Conservation (phyloP, 306 rosid species). For the Abrus precatorius region DNA sequence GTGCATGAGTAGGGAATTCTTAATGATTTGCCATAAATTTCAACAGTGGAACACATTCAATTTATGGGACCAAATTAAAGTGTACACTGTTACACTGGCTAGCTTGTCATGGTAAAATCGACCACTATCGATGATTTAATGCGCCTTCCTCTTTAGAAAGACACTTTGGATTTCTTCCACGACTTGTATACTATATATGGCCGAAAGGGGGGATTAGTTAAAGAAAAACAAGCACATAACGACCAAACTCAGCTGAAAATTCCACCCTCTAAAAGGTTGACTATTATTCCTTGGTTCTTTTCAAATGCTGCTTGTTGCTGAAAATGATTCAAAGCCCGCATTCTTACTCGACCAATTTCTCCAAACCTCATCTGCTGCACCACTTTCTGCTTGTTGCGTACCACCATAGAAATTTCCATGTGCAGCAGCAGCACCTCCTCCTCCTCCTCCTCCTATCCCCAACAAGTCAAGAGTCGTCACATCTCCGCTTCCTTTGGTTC, state of each 20-base stretch:
- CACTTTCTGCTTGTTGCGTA: constrained; percentile 43
- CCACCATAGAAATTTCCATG: constrained; percentile 59
- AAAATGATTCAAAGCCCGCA: constrained; percentile 65
- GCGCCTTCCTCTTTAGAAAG: constrained; percentile 41
- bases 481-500: constrained; percentile 54
- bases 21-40: constrained; percentile 12
- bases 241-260: constrained; percentile 23
- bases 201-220: constrained; percentile 7
- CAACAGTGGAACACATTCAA: constrained; percentile 22
- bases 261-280: not conserved
- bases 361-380: constrained; percentile 60
- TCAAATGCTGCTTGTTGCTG: constrained; percentile 64
- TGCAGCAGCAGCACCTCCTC: constrained; percentile 48
- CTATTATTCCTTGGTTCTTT: not conserved
- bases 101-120: constrained; percentile 23
- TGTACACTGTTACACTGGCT: constrained; percentile 28
- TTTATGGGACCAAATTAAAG: not conserved
- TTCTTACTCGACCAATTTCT: constrained; percentile 61
- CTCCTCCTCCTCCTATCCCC: constrained; percentile 65
- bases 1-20: constrained; percentile 20
- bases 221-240: constrained; percentile 19
- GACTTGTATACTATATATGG: not conserved
- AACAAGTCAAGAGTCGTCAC: constrained; percentile 79
- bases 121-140: constrained; percentile 37
- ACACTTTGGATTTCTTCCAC: constrained; percentile 11